Evolutionary conservation across 2,329 filamentous ascomycete genomes (phyloP).

Genomic region (Ophiosphaerella narmari): DNA sequence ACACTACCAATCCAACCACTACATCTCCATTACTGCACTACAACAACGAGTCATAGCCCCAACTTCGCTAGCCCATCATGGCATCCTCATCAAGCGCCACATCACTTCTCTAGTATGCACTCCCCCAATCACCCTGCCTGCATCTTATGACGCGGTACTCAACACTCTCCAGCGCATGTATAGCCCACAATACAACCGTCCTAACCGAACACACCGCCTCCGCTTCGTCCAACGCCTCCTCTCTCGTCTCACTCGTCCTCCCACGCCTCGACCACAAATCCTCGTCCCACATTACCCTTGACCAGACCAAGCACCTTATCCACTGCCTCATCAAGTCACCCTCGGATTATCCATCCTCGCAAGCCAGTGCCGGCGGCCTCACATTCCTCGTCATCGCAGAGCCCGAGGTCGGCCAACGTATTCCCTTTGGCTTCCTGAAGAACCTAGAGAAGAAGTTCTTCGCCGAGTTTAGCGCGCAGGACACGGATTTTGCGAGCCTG

Average conservation of each 20-base stretch:
- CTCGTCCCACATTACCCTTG: slow-evolving; percentile 90
- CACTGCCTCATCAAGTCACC: slow-evolving; percentile 92
- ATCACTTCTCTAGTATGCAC: slow-evolving; percentile 46
- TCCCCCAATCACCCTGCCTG: background rate
- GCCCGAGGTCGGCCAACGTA: slow-evolving; percentile 77
- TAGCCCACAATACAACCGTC: slow-evolving; percentile 91
- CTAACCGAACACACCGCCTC: slow-evolving; percentile 90
- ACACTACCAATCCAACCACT: slow-evolving; percentile 5
- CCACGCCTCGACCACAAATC: slow-evolving; percentile 85
- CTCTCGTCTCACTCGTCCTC: slow-evolving; percentile 89
- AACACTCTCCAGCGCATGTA: slow-evolving; percentile 71
- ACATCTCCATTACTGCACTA: slow-evolving; percentile 9
- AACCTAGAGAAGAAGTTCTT: slow-evolving; percentile 91
- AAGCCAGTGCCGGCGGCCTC: slow-evolving; percentile 73
- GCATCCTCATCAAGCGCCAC: slow-evolving; percentile 46
- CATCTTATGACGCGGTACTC: slow-evolving; percentile 7
- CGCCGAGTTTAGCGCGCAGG: slow-evolving; percentile 65
- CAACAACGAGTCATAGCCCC: slow-evolving; percentile 6
- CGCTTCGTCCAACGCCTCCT: slow-evolving; percentile 79
- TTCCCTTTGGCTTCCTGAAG: slow-evolving; percentile 90
- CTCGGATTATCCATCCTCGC: slow-evolving; percentile 60
- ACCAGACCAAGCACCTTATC: slow-evolving; percentile 87
- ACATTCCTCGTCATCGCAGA: slow-evolving; percentile 92
- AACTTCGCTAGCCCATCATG: slow-evolving; percentile 26
- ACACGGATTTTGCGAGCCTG: slow-evolving; percentile 74